Conservation (phyloP, 108 stramenopile species). For the Cyclostephanos tholiformis region DNA sequence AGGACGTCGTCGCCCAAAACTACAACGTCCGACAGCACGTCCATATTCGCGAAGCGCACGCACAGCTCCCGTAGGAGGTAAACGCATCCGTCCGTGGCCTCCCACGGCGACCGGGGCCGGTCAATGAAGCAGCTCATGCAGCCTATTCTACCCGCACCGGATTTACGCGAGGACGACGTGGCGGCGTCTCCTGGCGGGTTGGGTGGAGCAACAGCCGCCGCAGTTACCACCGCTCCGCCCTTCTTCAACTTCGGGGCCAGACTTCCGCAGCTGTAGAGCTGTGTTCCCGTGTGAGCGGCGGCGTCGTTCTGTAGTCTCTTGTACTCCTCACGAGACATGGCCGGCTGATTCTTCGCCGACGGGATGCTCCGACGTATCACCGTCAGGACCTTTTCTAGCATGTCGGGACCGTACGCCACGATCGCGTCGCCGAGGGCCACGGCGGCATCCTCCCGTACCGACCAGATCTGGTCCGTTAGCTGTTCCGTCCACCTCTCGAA, state of each 20-base stretch:
- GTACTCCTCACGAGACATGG: conserved; percentile 85
- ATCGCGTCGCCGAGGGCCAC: conserved; percentile 92
- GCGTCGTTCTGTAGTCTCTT: conserved; percentile 81
- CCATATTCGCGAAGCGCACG: conserved; percentile 47
- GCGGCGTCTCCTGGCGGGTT: too few relatives aligned
- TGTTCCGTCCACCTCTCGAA: conserved; percentile 94
- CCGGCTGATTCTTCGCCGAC: conserved; percentile 78
- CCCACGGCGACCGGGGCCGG: conserved; percentile 93
- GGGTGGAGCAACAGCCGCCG: too few relatives aligned
- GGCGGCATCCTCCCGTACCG: conserved; percentile 92
- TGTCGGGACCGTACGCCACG: conserved; percentile 73
- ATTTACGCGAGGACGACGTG: too few relatives aligned
- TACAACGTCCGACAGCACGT: conserved; percentile 41
- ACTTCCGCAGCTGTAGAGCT: conserved; percentile 91
- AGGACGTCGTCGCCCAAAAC: conserved; percentile 57
- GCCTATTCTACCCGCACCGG: conserved; percentile 82
- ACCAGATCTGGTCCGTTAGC: conserved; percentile 97
- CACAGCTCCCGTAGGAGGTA: conserved; percentile 86
- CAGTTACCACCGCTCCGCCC: conserved; percentile 41
- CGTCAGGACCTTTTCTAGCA: conserved; percentile 58
- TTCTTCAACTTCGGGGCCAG: conserved; percentile 94
- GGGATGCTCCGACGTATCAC: conserved; percentile 58
- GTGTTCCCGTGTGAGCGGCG: conserved; percentile 75
- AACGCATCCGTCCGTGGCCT: conserved; percentile 94
- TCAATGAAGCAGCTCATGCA: conserved; percentile 80